Conservation (phyloP, 2,329 filamentous ascomycete genomes). For the Arthroderma sp. region DNA sequence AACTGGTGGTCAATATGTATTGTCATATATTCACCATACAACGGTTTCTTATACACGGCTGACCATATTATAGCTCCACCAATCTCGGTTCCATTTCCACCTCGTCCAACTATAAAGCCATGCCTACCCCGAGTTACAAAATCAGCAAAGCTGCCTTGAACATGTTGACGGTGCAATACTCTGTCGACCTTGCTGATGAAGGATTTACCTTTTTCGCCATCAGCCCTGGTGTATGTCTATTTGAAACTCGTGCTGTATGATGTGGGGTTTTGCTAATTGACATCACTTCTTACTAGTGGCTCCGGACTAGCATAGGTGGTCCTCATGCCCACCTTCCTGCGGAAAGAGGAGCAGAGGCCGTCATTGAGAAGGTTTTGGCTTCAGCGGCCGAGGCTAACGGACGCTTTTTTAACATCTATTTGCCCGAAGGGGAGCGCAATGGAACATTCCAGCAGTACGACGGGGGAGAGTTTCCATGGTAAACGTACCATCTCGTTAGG, state of each 20-base stretch:
- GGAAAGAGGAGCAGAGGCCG: conserved; percentile 21
- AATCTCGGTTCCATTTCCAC: conserved; percentile 29
- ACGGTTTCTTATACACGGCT: not conserved
- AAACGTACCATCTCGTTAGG: not conserved
- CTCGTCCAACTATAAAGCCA: conserved; percentile 10
- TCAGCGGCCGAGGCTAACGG: conserved; percentile 27
- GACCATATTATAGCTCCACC: conserved; percentile 18
- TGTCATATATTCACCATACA: too few relatives aligned
- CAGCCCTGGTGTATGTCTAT: conserved; percentile 32
- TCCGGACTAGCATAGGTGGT: conserved; percentile 30
- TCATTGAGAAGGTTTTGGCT: conserved; percentile 33
- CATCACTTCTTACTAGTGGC: conserved; percentile 21
- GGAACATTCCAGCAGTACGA: conserved; percentile 21
- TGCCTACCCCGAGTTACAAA: conserved; percentile 28
- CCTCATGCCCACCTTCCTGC: conserved; percentile 26
- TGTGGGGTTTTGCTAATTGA: not conserved
- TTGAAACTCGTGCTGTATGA: not conserved
- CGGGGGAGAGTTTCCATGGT: conserved; percentile 16
- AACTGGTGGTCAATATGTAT: conserved; percentile 33
- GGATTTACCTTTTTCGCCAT: conserved; percentile 33
- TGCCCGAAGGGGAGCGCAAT: conserved; percentile 20
- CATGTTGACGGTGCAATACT: conserved; percentile 31
- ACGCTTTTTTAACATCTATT: conserved; percentile 32
- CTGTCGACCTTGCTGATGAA: conserved; percentile 18
- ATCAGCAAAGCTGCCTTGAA: conserved; percentile 38